Conservation (phyloP, 192 early-diverging fungal species). For the Nowakowskiella sp. region DNA sequence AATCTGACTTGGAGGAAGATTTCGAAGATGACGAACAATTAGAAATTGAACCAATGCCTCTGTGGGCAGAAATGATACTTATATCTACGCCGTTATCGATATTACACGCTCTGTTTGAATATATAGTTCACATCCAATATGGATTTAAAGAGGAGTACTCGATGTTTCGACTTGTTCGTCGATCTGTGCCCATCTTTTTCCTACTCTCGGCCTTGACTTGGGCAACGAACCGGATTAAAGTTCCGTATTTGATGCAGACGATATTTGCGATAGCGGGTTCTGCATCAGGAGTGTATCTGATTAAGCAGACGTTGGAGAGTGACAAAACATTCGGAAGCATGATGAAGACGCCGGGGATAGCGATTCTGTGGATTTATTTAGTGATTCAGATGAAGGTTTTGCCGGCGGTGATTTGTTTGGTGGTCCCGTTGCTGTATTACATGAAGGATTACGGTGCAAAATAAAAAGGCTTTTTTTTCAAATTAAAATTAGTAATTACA, state of each 20-base stretch:
- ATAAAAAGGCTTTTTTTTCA: no score
- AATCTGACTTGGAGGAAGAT: constrained; percentile 4
- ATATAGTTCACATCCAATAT: constrained; percentile 29
- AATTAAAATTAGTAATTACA: no score
- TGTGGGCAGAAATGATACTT: constrained; percentile 9
- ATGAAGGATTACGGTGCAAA: no score
- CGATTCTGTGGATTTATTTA: constrained; percentile 27
- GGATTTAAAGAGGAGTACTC: constrained; percentile 13
- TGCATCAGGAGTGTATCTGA: constrained; percentile 11
- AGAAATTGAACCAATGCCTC: background rate
- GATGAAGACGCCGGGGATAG: constrained; percentile 29
- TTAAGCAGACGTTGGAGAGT: constrained; percentile 4
- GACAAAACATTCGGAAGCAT: constrained; percentile 26
- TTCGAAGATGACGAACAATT: constrained; percentile 3
- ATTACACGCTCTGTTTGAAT: constrained; percentile 21
- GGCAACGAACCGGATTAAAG: constrained; percentile 9
- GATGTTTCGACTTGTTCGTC: background rate
- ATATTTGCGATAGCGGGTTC: constrained; percentile 11
- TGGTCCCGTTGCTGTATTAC: constrained; percentile 11
- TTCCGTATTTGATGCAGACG: constrained; percentile 2
- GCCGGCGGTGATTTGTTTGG: constrained; percentile 8
- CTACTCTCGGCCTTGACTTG: constrained; percentile 17
- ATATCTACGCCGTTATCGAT: constrained; percentile 17
- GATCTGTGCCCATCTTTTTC: constrained; percentile 13
- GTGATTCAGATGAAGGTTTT: constrained; percentile 24